Base-by-base conservation (phyloP, 2,329 filamentous ascomycete genomes). In the Penicillium sp. region DNA sequence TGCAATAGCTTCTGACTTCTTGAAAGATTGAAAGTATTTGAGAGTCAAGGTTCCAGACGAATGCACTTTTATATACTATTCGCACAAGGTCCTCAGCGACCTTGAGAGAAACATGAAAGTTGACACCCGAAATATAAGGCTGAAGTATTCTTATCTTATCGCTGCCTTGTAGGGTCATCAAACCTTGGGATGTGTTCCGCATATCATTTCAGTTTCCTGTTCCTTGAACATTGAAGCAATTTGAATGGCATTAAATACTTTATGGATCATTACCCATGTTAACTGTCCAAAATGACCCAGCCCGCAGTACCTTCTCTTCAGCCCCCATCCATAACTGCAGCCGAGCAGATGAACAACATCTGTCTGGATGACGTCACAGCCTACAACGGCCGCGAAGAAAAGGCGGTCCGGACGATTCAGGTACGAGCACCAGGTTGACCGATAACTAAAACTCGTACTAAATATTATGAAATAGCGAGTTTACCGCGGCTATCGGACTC, bases 401-500 rank as follows among this genome's bases (percentile, higher is more conserved):
- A 15, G 8, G 63, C 63, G 8, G 63, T 58, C n/a, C 48, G 55
- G 29, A 58, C 52, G 20, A 57, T 64, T 51, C 63, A 65, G 63
- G 63, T 64, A 64, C 53, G 41, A 22, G 9, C 2, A 22, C 9
- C 18, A 20, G 37, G 4, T 2, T 5, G 18, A 22, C 4, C 11
- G 25, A 15, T 42, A n/a, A 20, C 14, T 25, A 6, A n/a, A 33
- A 15, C 14, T 1, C 23, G 8, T 25, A 2, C 37, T 51, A 23
- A 43, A 1, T 25, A 15, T 14, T 4, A 23, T 5, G 1, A 5
- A 12, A 23, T 85, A 90, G 77, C 85, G 87, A 62, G 88, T 86
- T 25, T 95, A 92, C 69, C 82, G 91, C 31, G 90, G 90, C 6
- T 90, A 95, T 71, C 82, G 89, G 51, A 81, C 84, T 47, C 82